A percentile compares a stretch with the other conserved stretches of the same genome.
phyloP scores from a whole-genome alignment of 306 rosid species.

The Biancaea sappan region DNA sequence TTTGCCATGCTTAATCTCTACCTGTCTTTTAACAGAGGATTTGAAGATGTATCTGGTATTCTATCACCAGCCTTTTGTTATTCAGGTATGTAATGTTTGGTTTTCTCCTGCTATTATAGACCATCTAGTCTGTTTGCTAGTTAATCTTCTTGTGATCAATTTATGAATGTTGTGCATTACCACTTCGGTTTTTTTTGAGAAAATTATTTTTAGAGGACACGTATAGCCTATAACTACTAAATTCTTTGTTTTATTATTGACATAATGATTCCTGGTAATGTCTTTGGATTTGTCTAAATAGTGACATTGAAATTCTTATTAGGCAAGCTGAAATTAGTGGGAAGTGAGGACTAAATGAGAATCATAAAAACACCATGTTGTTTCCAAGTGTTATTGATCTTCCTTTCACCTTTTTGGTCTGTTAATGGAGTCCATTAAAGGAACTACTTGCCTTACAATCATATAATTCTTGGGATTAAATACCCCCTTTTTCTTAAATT shows the following conservation, averaged over 20 bases:
- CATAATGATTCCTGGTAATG: not conserved
- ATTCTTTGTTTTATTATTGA: not conserved
- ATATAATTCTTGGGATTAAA: not conserved
- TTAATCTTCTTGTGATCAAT: not conserved
- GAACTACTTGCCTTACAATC: not conserved
- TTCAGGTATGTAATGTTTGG: constrained; percentile 37
- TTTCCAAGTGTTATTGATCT: not conserved
- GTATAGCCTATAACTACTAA: not conserved
- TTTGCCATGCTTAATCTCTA: constrained; percentile 21
- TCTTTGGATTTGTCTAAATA: not conserved
- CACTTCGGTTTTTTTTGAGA: constrained; percentile 19
- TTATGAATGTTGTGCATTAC: not conserved
- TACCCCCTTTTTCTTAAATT: not conserved
- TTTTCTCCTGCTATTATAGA: not conserved
- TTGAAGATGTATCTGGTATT: constrained; percentile 22
- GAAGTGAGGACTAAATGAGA: no score
- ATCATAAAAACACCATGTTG: no score
- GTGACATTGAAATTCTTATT: not conserved
- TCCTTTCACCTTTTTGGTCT: no score
- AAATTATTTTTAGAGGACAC: not conserved
- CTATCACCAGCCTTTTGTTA: constrained; percentile 26
- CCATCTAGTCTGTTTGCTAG: not conserved
- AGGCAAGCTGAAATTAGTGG: not conserved
- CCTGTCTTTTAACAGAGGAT: constrained; percentile 39
- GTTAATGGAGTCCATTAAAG: no score